Percentiles rank a stretch among this genome's conserved stretches.
These are phyloP conservation scores for Staphylotrichum tortipilum DNA, from an alignment of 495 filamentous ascomycete species.

Conservation along the genomic window DNA sequence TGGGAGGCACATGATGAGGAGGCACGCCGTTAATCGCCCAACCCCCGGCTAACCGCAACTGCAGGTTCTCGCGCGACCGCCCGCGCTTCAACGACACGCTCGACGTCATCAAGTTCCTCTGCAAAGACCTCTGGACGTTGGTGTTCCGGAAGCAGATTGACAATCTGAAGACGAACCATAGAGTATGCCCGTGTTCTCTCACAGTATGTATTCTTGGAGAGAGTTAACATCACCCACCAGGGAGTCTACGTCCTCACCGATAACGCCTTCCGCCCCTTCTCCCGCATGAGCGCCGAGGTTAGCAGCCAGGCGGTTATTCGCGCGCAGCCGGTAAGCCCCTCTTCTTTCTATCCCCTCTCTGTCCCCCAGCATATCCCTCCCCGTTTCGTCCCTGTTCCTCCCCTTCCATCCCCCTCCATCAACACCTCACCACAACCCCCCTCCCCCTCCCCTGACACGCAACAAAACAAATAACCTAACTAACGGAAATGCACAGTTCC, in stretches of 20 bases:
- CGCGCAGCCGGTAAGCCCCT: conserved; percentile 66
- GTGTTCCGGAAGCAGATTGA: conserved; percentile 96
- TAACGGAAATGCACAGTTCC: too few relatives aligned
- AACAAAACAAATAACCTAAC: too few relatives aligned
- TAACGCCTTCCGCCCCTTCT: conserved; percentile 81
- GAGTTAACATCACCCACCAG: conserved; percentile 26
- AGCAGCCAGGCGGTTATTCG: conserved; percentile 60
- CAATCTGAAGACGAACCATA: conserved; percentile 96
- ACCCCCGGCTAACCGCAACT: background rate
- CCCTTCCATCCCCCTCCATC: background rate
- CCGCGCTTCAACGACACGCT: conserved; percentile 81
- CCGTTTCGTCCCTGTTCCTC: background rate
- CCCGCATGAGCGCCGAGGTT: conserved; percentile 72
- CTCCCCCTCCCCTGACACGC: too few relatives aligned
- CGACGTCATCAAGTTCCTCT: conserved; percentile 93
- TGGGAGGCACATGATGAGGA: too few relatives aligned
- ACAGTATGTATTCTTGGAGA: background rate
- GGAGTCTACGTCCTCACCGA: conserved; percentile 96
- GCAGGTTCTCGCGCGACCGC: conserved; percentile 77
- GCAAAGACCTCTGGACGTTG: conserved; percentile 93
- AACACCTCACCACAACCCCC: background rate
- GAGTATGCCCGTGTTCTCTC: conserved; percentile 41
- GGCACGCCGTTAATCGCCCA: too few relatives aligned
- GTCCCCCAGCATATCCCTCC: background rate
- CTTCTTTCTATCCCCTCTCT: background rate